Evolutionary conservation across 2,329 filamentous ascomycete species (phyloP).

Genomic region (Colletotrichum falcatum): DNA sequence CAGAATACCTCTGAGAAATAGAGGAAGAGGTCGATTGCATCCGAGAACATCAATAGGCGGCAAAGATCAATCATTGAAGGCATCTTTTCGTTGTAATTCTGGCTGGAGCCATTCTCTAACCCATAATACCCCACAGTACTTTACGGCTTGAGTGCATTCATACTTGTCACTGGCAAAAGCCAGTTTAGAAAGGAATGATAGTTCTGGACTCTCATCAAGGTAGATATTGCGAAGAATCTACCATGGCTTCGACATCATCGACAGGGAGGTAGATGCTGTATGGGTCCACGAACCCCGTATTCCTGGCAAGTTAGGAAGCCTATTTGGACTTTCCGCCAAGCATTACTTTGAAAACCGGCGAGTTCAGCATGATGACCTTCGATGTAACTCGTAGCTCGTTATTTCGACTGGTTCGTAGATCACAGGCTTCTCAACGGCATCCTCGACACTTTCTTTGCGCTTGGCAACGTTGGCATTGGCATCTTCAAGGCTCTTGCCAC

Average conservation of each 20-base stretch:
- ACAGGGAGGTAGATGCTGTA: conserved; percentile 43
- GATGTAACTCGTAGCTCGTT: conserved; percentile 40
- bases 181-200: conserved; percentile 45
- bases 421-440: not conserved
- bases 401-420: conserved; percentile 4
- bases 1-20: conserved; percentile 41
- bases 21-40: conserved; percentile 37
- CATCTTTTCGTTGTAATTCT: conserved; percentile 26
- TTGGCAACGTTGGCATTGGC: conserved; percentile 18
- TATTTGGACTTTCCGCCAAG: conserved; percentile 43
- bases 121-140: conserved; percentile 41
- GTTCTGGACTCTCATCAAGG: conserved; percentile 45
- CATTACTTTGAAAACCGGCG: conserved; percentile 47
- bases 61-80: conserved; percentile 40
- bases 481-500: conserved; percentile 1
- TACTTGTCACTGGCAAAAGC: conserved; percentile 48
- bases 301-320: conserved; percentile 34
- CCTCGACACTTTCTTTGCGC: not conserved
- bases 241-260: conserved; percentile 48
- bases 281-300: not conserved
- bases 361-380: conserved; percentile 44
- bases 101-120: conserved; percentile 38
- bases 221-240: conserved; percentile 48
- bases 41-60: conserved; percentile 40
- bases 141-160: conserved; percentile 34